A percentile compares a stretch with the other conserved stretches of the same genome.
Evolutionary conservation across 257 asterid genomes (phyloP).

Genomic region (Rhazya stricta): DNA sequence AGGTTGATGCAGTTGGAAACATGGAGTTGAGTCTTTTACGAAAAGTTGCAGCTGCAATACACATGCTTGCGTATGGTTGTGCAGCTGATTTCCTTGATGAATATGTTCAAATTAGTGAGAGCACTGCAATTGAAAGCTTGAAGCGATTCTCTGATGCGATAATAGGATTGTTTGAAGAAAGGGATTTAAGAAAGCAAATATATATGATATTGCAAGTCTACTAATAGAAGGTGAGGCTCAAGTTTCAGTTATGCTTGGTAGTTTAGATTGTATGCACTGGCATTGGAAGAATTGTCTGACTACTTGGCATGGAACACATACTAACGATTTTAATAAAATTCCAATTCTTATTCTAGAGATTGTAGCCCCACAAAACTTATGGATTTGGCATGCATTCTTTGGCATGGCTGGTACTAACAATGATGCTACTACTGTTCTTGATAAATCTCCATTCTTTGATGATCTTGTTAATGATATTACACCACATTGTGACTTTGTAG

Average conservation of each 20-base stretch:
- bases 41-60: no score
- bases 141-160: not conserved
- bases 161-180: not conserved
- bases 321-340: not conserved
- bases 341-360: not conserved
- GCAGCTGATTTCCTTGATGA: no score
- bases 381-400: constrained; percentile 1
- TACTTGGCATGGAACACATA: no score
- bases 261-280: no score
- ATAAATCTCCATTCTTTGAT: no score
- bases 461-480: no score
- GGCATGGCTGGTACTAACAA: constrained; percentile 2
- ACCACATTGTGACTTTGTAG: no score
- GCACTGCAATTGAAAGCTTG: not conserved
- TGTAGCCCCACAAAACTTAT: not conserved
- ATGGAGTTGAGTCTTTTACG: no score
- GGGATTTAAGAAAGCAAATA: not conserved
- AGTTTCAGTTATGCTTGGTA: not conserved
- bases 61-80: not conserved
- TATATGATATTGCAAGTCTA: no score
- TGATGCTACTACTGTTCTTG: no score
- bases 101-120: not conserved
- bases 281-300: no score
- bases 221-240: not conserved
- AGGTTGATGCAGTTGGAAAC: not conserved